Evolutionary conservation across 2,329 filamentous ascomycete genomes (phyloP), one percentile per base, ranked within the genome.

Genomic region (Penicillium decumbens): DNA sequence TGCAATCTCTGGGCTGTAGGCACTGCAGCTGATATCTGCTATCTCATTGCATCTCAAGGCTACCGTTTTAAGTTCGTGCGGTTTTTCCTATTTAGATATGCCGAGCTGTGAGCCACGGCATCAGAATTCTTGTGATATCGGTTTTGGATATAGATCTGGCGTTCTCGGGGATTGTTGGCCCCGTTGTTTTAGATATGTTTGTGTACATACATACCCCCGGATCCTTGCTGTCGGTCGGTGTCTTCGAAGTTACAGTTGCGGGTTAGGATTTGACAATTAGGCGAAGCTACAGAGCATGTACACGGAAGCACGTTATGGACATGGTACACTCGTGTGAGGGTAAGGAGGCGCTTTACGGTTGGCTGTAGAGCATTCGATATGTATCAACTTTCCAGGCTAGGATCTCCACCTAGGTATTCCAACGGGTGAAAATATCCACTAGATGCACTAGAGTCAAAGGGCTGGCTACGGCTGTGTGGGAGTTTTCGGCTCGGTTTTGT

Each of bases 141-240:
- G 4, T 32, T 35, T 44, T 43, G 35, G 33, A 41, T 41, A 45
- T 45, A 49, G 41, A 49, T 41, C 28, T 35, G 47, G 41, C 47
- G 47, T 49, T 45, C 20, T 9, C 15, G 39, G 38, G 15, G 28
- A 18, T 33, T 15, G 18, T 24, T 23, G 29, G 24, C 20, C 25
- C 30, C n/a, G 12, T 15, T 32, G 12, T 28, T 47, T 32, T 12
- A 47, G 38, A 30, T 42, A 12, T 42, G 8, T 38, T 47, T 38
- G 45, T 47, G 41, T 32, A 47, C 33, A 42, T 37, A 37, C 18
- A 25, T 42, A 23, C 20, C 20, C 24, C 38, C 13, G 10, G 20
- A 25, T 27, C 13, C 24, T 13, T 18, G 23, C 38, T 39, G 20
- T 38, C 23, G n/a, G 5, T 35, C 28, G 18, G 18, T 37, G 8